Base-by-base conservation (phyloP, 176 grass and related monocot species). In the Musa acuminata region DNA sequence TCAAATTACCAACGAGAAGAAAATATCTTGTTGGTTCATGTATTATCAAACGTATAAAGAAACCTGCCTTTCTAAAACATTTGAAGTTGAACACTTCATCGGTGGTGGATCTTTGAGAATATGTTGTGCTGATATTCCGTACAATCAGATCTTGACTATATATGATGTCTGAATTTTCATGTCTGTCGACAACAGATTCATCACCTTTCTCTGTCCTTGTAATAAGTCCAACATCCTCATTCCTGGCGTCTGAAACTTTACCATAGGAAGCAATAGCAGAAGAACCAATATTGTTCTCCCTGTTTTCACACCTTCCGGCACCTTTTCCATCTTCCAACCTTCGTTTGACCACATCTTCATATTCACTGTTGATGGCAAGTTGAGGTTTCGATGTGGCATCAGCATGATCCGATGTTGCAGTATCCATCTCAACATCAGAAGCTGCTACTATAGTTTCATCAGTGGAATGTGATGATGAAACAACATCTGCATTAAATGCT, bases 371-470 rank as follows among this genome's bases (percentile, higher is more conserved):
- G 71, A 84, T 62, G 49, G 76, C 62, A 70, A 72, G 71, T 73
- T 82, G 55, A 80, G 82, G 71, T 72, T 77, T 86, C 52, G 20
- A 71, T 68, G 77, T 43, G 49, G 51, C 64, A 78, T 53, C 53
- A 78, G 13, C 54, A 77, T 62, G 88, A 68, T 77, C 71, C 51
- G 95, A 98, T 51, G 78, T 91, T 72, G 84, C 95, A 53, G 86
- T 87, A 79, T 98, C 88, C 20, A 89, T 89, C 85, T 98, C 95
- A 78, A 84, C 80, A 75, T 93, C 95, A 65, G 88, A 98, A 66
- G 93, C 88, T 1, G 70, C 88, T 72, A 91, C 95, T 76, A 98
- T 87, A 78, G 95, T 98, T 77, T 93, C 90, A 72, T 89, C 86
- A 43, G 90, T 93, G 2, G 88, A 89, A 80, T 90, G 89, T 26